Evolutionary conservation across 2,329 filamentous ascomycete species (phyloP).

Genomic region (Cadophora luteo-olivacea): DNA sequence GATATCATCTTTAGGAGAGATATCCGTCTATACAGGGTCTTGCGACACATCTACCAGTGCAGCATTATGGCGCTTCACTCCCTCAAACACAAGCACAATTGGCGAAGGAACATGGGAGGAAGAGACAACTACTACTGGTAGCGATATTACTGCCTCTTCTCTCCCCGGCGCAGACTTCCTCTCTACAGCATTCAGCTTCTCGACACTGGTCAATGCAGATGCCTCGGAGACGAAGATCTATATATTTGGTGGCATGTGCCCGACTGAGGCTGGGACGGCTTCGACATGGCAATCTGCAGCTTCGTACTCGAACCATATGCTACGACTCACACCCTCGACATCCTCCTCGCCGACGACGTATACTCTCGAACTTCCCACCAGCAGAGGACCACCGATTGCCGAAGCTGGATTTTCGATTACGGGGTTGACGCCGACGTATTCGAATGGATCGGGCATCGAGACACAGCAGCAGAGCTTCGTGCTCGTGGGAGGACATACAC

Average conservation of each 20-base stretch:
- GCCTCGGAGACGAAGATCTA: conserved; percentile 45
- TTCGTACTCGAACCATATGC: conserved; percentile 82
- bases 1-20: conserved; percentile 68
- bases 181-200: conserved; percentile 50
- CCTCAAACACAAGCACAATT: conserved; percentile 48
- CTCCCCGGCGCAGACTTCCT: conserved; percentile 61
- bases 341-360: conserved; percentile 47
- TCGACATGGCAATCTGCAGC: conserved; percentile 70
- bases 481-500: conserved; percentile 84
- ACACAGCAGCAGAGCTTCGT: conserved; percentile 81
- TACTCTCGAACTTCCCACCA: conserved; percentile 52
- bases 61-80: conserved; percentile 72
- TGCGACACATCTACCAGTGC: conserved; percentile 63
- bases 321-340: conserved; percentile 61
- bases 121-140: conserved; percentile 46
- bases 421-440: conserved; percentile 71
- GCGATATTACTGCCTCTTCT: conserved; percentile 44
- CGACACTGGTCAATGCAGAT: conserved; percentile 39
- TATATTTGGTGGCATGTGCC: conserved; percentile 89
- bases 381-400: conserved; percentile 67
- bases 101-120: conserved; percentile 63
- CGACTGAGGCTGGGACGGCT: conserved; percentile 52
- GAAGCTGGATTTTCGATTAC: conserved; percentile 91
- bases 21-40: conserved; percentile 77
- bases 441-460: conserved; percentile 68